Evolutionary conservation across 441 rosid genomes (phyloP).

Genomic region (California macrophylla): DNA sequence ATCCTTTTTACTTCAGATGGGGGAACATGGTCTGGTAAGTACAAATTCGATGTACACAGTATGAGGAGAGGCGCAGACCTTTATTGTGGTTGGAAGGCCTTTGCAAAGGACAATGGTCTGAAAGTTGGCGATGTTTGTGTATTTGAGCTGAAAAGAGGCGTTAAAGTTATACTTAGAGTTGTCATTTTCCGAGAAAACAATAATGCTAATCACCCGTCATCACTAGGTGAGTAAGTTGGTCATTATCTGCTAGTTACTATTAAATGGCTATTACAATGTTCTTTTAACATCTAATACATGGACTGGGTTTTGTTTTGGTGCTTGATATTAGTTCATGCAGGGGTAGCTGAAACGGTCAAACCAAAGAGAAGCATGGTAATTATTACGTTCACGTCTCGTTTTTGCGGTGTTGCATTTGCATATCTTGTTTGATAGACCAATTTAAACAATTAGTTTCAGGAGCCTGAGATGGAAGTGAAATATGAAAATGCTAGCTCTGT

Average conservation of each 20-base stretch:
- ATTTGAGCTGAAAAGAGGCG: background rate
- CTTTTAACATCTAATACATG: background rate
- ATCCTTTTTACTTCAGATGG: background rate
- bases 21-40: background rate
- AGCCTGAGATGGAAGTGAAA: background rate
- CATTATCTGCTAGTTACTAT: too few relatives aligned
- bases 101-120: background rate
- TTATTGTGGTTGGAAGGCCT: background rate
- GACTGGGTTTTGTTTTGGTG: background rate
- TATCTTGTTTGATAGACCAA: background rate
- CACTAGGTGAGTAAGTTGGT: background rate
- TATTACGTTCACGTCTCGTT: background rate
- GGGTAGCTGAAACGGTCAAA: background rate
- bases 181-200: background rate
- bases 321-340: background rate
- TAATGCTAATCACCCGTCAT: background rate
- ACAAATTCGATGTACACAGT: background rate
- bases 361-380: background rate
- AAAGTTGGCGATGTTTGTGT: background rate
- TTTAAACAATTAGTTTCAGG: background rate
- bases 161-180: background rate
- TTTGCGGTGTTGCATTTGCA: background rate
- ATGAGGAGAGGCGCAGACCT: background rate
- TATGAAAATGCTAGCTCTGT: background rate
- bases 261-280: background rate